Base-by-base conservation (phyloP, 495 filamentous ascomycete species). In the Neurospora discreta region DNA sequence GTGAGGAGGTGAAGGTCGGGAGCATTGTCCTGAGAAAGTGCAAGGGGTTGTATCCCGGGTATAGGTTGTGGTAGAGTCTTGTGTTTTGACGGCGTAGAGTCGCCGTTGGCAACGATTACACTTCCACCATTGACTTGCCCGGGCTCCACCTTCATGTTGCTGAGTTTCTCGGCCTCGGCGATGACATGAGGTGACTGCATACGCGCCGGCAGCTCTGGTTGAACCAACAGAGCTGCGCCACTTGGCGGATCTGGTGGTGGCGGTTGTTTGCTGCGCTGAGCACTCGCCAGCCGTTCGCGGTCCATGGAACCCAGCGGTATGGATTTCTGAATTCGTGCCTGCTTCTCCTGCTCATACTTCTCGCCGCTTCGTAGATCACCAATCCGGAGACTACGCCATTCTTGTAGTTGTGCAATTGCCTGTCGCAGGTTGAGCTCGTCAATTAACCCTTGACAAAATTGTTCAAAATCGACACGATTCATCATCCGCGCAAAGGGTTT, bases 401-500 rank as follows among this genome's bases (percentile, higher is more conserved):
- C 95, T 75, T 98, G 94, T 5, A 99, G 85, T 76, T 98, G 95
- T 4, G 85, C 69, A 71, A 99, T 95, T 5, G 96, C 96, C 78
- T 95, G 88, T 13, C 96, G 89, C 5, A 99, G 84, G 74, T 96
- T 95, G 70, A 93, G 90, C 78, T 99, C 95, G 75, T 96, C 93
- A 36, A 95, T 88, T 3, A 99, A 82, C 0, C 91, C 93, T 46
- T 91, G 88, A 77, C 90, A 91, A 75, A 97, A 91, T 26, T 90
- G 87, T 42, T 95, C 91, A 77, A 96, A 98, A 78, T 99, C 96
- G 52, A 88, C 84, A 74, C 90, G 90, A 74, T 93, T 96, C 96
- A 98, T 98, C 87, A 98, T 95, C 36, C 95, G 89, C 30, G 94
- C 95, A 73, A 98, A 95, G 0, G 95, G 95, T 77, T 99, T 99